Evolutionary conservation across 169 alveolate genomes (phyloP).

Genomic region (Theileria orientalis): DNA sequence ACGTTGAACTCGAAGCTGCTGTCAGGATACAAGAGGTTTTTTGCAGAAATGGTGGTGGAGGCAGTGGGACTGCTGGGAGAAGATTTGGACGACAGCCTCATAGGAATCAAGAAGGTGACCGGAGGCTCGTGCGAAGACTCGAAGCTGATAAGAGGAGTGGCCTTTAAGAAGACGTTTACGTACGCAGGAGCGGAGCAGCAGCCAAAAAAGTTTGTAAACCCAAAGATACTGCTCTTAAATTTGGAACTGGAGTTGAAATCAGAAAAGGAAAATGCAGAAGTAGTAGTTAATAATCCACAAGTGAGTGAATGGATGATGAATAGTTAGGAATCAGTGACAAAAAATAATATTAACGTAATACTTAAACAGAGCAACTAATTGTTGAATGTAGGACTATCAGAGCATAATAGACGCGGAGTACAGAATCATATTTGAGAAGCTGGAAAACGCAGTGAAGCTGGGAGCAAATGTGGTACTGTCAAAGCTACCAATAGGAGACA

Average conservation of each 20-base stretch:
- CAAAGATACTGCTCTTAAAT: constrained; percentile 91
- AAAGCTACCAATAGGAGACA: constrained; percentile 97
- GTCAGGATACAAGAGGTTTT: constrained; percentile 90
- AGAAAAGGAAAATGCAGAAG: constrained; percentile 99
- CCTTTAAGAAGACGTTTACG: constrained; percentile 97
- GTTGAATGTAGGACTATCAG: constrained; percentile 89
- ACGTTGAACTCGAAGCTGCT: constrained; percentile 94
- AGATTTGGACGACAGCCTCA: constrained; percentile 88
- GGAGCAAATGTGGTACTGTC: constrained; percentile 94
- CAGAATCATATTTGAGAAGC: constrained; percentile 93
- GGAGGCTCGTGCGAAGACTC: constrained; percentile 95
- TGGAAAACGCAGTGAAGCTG: constrained; percentile 87
- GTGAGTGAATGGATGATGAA: constrained; percentile 13
- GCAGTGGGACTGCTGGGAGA: constrained; percentile 93
- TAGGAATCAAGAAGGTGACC: constrained; percentile 95
- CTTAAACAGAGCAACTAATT: too few relatives aligned
- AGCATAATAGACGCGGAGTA: constrained; percentile 98
- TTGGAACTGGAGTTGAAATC: constrained; percentile 96
- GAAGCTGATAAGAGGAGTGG: constrained; percentile 94
- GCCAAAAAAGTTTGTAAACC: constrained; percentile 91
- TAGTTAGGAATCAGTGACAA: neutral
- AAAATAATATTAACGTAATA: too few relatives aligned
- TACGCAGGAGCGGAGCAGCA: constrained; percentile 99
- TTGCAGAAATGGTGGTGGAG: constrained; percentile 92
- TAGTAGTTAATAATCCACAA: constrained; percentile 86